phyloP scores from a whole-genome alignment of 495 filamentous ascomycete genomes.

The Aspergillus ellipticus region DNA sequence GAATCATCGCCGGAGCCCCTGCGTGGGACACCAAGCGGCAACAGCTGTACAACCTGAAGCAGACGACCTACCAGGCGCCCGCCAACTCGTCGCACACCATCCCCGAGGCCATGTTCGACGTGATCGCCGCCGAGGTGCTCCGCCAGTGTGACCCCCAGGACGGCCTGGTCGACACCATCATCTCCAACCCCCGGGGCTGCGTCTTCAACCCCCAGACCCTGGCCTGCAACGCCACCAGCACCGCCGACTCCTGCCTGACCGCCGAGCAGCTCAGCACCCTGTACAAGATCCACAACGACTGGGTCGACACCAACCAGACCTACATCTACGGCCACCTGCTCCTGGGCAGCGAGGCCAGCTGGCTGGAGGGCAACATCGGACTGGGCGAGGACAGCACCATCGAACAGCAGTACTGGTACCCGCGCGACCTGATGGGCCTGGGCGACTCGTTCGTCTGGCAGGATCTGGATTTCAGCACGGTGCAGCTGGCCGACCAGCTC shows the following conservation, averaged over 20 bases:
- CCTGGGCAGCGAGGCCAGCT: not conserved
- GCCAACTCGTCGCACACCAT: conserved; percentile 9
- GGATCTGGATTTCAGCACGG: conserved; percentile 9
- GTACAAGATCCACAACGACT: conserved; percentile 43
- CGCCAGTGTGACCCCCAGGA: too few species aligned
- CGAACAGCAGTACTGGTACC: conserved; percentile 3
- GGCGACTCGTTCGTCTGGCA: conserved; percentile 4
- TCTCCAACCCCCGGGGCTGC: conserved; percentile 49
- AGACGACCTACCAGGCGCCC: conserved; percentile 27
- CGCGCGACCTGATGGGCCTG: conserved; percentile 13
- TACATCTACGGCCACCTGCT: conserved; percentile 17
- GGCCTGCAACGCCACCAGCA: conserved; percentile 30
- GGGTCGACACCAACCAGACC: conserved; percentile 25
- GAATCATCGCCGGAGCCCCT: conserved; percentile 25
- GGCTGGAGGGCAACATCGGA: not conserved
- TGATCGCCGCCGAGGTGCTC: too few species aligned
- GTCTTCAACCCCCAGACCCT: conserved; percentile 40
- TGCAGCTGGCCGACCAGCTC: conserved; percentile 27
- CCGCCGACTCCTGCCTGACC: conserved; percentile 40
- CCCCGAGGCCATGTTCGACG: conserved; percentile 5
- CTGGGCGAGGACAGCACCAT: not conserved
- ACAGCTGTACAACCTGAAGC: conserved; percentile 45
- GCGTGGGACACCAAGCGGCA: conserved; percentile 49
- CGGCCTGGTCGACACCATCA: conserved; percentile 58
- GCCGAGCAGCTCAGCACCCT: conserved; percentile 46